These are phyloP conservation scores for Stentor roeselii DNA, from an alignment of 73 alveolate species.

Conservation along the genomic window DNA sequence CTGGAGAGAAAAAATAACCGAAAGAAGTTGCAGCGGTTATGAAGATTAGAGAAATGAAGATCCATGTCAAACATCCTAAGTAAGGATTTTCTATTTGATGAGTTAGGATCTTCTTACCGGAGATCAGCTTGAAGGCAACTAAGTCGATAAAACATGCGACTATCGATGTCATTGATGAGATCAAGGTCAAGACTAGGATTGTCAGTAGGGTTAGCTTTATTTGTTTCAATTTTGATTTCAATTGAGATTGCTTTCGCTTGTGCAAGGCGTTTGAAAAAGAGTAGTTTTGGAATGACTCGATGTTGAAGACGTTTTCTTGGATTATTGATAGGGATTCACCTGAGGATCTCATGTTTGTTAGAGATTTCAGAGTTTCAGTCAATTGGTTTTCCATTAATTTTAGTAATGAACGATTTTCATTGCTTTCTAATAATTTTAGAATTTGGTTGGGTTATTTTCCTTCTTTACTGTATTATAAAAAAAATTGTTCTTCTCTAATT, in stretches of 20 bases:
- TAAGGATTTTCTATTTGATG: neutral
- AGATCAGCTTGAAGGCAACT: neutral
- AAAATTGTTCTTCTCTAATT: too few species aligned
- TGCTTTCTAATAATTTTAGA: too few species aligned
- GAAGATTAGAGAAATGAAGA: neutral
- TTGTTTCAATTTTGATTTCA: neutral
- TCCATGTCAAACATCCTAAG: neutral
- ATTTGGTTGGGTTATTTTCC: too few species aligned
- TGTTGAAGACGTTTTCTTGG: too few species aligned
- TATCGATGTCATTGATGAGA: neutral
- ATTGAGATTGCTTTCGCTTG: neutral
- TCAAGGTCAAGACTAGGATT: neutral
- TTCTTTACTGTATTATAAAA: too few species aligned
- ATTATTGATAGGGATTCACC: neutral
- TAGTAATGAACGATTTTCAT: too few species aligned
- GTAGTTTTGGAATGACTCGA: neutral
- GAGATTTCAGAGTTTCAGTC: too few species aligned
- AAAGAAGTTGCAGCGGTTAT: slow-evolving; percentile 52
- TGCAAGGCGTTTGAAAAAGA: neutral
- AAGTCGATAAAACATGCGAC: neutral
- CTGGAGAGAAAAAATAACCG: slow-evolving; percentile 76
- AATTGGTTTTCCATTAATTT: too few species aligned
- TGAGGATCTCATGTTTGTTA: too few species aligned
- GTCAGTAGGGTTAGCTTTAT: too few species aligned
- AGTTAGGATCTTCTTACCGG: neutral